These are phyloP conservation scores for Pseudoturritis turrita DNA, from an alignment of 345 rosid species.

Conservation along the genomic window DNA sequence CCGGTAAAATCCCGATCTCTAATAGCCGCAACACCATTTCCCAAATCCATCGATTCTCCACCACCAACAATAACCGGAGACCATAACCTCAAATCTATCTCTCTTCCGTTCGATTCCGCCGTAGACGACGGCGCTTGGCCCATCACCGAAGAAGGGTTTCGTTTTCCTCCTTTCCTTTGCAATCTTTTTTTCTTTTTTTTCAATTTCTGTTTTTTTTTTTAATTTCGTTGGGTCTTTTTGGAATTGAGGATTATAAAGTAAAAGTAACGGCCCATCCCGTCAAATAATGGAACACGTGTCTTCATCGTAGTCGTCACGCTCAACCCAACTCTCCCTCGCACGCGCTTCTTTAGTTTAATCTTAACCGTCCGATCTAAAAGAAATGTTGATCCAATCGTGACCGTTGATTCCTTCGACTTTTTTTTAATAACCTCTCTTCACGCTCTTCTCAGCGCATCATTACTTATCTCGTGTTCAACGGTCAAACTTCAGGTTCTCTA, in stretches of 20 bases:
- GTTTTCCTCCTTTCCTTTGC: background rate
- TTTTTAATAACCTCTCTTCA: slow-evolving; percentile 9
- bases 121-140: slow-evolving; percentile 53
- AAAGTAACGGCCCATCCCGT: slow-evolving; percentile 29
- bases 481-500: slow-evolving; percentile 27
- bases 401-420: slow-evolving; percentile 16
- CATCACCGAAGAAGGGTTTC: slow-evolving; percentile 30
- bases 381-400: background rate
- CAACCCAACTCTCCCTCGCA: slow-evolving; percentile 11
- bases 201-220: background rate
- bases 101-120: slow-evolving; percentile 23
- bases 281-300: slow-evolving; percentile 36
- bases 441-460: slow-evolving; percentile 29
- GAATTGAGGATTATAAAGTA: slow-evolving; percentile 5
- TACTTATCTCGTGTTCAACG: slow-evolving; percentile 23
- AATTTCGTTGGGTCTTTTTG: background rate
- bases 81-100: slow-evolving; percentile 13
- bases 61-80: slow-evolving; percentile 13
- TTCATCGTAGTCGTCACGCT: slow-evolving; percentile 32
- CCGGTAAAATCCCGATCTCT: slow-evolving; percentile 39
- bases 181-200: background rate
- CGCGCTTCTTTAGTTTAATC: background rate
- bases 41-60: slow-evolving; percentile 14
- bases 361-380: background rate
- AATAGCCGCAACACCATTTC: background rate